Evolutionary conservation across 192 early-diverging fungal genomes (phyloP), one percentile per base, ranked within the genome.

Genomic region (Cetraspora pellucida): DNA sequence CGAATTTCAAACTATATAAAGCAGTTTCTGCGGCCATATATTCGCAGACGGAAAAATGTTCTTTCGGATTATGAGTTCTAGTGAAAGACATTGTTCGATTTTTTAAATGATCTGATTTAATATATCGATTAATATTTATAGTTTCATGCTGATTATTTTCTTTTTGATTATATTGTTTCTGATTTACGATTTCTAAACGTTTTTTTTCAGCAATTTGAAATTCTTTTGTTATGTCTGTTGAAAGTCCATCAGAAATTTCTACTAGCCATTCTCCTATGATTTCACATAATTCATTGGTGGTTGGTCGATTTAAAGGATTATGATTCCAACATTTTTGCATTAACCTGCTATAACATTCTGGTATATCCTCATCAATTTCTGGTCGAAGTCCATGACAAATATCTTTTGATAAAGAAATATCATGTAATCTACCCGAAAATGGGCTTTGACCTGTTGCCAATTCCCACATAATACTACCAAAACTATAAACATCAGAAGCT

Each of bases 391-490:
- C 74, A 31, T 64, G n/a, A 66, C 61, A 21, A 43, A 76, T 76
- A 17, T 76, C 45, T 55, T 19, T 25, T 17, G 74, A 46, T 23
- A 76, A 49, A 54, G 65, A 23, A 14, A n/a, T 19, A 66, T 76
- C 63, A 76, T 76, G 63, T 46, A 63, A 59, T n/a, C 46, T 25
- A 17, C 66, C 61, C 0, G 11, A 9, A 54, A 82, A 82, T 17
- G 83, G 83, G 30, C 75, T 78, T 21, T 78, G 44, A 50, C 79
- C 79, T 10, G 75, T 78, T 13, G 81, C 73, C 25, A 84, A 46
- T 19, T 84, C 83, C 80, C 80, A 84, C 83, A 84, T 84, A 61
- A 84, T 82, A 28, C 80, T 80, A 14, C 81, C 83, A 21, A 82
- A 72, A 77, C 79, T 81, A 77, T 82, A 84, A 7, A 84, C 64